Base-by-base conservation (phyloP, 2,329 filamentous ascomycete genomes). In the Cryphonectria parasitica region DNA sequence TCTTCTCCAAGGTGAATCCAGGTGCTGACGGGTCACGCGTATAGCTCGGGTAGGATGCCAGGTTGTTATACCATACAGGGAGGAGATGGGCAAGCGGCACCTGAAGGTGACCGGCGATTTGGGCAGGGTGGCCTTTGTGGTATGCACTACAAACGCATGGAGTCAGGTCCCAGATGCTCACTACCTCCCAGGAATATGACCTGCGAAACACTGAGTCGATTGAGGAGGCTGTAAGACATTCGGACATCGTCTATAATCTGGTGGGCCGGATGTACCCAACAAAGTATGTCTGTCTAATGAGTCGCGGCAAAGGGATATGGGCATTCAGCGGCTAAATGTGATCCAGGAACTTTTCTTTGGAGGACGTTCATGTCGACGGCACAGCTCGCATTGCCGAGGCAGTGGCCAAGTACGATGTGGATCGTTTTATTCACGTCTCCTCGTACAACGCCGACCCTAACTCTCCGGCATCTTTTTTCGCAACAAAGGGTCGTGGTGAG, bases 21-120 rank as follows among this genome's bases (percentile, higher is more conserved):
- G n/a, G 65, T 69, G 74, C 75, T 78, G 68, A 78, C 74, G 62
- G 67, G 71, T 74, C 78, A 49, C 45, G 70, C 67, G 69, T 74
- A 78, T 78, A 97, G 95, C 96, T 76, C 91, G 93, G 74, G 90
- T 94, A 84, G 96, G 96, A 90, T 97, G 94, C 83, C 97, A 92
- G 54, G 96, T 99, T 56, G 90, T 99, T 72, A 83, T 98, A 72
- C 96, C 96, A 65, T 99, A 90, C 87, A 91, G 96, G 62, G 96
- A 99, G 85, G 96, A 98, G 83, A 98, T 98, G 95, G 87, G 92
- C 76, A 98, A 98, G 88, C 91, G 96, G 76, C 95, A 98, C 84
- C 86, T 99, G 79, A 98, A 98, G 85, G 90, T 97, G 71, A 88
- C 94, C n/a, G 96, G 96, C 83, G 96, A 99, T 82, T 86, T 99